Conservation (phyloP, 805 yeast genomes). For the Candida nemodendra region DNA sequence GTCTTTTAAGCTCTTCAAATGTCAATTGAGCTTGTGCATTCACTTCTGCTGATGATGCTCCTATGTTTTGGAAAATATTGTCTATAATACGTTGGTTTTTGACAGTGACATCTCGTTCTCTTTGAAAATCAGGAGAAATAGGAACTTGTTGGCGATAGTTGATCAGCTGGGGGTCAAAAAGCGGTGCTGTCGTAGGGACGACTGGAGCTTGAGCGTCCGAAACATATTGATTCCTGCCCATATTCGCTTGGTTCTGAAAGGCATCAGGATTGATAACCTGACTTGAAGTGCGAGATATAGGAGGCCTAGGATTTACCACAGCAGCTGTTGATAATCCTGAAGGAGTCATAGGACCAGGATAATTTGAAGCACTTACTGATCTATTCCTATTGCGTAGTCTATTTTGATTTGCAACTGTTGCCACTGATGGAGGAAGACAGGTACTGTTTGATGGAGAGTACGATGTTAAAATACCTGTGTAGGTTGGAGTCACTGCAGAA, state of each 20-base stretch:
- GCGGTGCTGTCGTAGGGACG: slow-evolving; percentile 8
- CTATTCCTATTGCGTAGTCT: slow-evolving; percentile 14
- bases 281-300: slow-evolving; percentile 7
- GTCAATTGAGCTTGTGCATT: slow-evolving; percentile 9
- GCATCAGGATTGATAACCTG: slow-evolving; percentile 1
- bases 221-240: neutral
- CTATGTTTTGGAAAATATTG: slow-evolving; percentile 7
- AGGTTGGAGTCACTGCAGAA: neutral
- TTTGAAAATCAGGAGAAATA: neutral
- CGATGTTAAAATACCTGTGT: slow-evolving; percentile 6
- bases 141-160: slow-evolving; percentile 4
- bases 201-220: neutral
- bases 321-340: slow-evolving; percentile 5
- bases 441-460: slow-evolving; percentile 10
- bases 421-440: neutral
- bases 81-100: slow-evolving; percentile 16
- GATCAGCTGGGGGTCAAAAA: slow-evolving; percentile 15
- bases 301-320: slow-evolving; percentile 7
- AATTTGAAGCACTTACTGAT: slow-evolving; percentile 16
- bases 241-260: slow-evolving; percentile 1
- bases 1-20: slow-evolving; percentile 22
- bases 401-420: slow-evolving; percentile 5
- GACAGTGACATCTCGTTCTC: slow-evolving; percentile 1
- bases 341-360: neutral
- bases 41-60: neutral